Evolutionary conservation across 441 rosid species (phyloP).

Genomic region (Populus hybrid): DNA sequence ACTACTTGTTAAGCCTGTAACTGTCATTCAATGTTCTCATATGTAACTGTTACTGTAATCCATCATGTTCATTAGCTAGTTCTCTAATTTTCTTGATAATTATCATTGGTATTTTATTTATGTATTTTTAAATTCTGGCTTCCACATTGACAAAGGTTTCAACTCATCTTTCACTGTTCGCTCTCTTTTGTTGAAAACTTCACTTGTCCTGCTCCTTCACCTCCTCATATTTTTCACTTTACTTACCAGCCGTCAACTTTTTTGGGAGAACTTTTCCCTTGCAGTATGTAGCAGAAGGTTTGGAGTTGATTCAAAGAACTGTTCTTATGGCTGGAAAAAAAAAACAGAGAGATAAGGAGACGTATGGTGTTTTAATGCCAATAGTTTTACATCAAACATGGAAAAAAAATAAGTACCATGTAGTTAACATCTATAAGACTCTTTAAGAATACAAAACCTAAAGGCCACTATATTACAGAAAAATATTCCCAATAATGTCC

Average conservation of each 20-base stretch:
- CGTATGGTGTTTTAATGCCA: neutral
- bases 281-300: neutral
- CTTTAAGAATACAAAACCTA: constrained; percentile 13
- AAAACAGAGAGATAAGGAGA: neutral
- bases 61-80: too few relatives aligned
- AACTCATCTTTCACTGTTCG: constrained; percentile 15
- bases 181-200: neutral
- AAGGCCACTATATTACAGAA: constrained; percentile 20
- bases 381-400: neutral
- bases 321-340: neutral
- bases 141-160: too few relatives aligned
- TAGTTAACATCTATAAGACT: constrained; percentile 3
- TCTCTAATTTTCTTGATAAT: too few relatives aligned
- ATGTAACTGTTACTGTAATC: too few relatives aligned
- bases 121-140: too few relatives aligned
- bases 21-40: too few relatives aligned
- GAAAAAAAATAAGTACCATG: neutral
- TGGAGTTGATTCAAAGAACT: neutral
- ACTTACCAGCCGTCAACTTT: too few relatives aligned
- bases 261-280: neutral
- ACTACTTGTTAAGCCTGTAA: too few relatives aligned
- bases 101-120: too few relatives aligned
- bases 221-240: too few relatives aligned
- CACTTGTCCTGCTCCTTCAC: too few relatives aligned
- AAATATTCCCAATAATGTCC: constrained; percentile 6